phyloP scores from a whole-genome alignment of 345 rosid genomes.

The Brassica carinata region DNA sequence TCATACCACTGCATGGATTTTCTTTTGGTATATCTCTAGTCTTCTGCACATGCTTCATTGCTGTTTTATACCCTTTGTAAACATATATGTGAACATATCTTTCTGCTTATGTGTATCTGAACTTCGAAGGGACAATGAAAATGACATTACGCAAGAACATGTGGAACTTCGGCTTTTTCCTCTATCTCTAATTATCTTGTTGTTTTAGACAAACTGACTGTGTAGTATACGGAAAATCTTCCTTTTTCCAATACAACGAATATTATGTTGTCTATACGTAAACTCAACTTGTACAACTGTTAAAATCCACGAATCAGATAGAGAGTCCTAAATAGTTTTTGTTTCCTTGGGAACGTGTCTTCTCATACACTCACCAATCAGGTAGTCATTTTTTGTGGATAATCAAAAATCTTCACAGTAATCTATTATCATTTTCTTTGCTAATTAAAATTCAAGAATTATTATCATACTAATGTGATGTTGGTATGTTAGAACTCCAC shows the following conservation, averaged over 20 bases:
- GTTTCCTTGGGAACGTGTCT: not conserved
- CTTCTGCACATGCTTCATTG: not conserved
- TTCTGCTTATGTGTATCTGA: not conserved
- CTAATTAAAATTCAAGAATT: no score
- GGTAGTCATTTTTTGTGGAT: not conserved
- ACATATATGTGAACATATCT: not conserved
- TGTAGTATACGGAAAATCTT: not conserved
- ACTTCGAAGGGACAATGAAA: not conserved
- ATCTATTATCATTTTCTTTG: no score
- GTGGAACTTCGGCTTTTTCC: not conserved
- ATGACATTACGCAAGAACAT: not conserved
- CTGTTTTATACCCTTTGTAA: not conserved
- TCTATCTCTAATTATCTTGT: not conserved
- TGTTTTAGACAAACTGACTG: not conserved
- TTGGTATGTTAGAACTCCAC: not conserved
- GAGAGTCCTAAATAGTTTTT: not conserved
- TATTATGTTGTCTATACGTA: not conserved
- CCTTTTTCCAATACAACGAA: not conserved
- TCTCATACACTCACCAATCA: not conserved
- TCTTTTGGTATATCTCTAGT: not conserved
- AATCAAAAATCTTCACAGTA: not conserved
- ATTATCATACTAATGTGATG: not conserved
- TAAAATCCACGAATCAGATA: not conserved
- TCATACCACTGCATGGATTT: not conserved
- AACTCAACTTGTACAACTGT: not conserved